Evolutionary conservation across 1,139 yeast genomes (phyloP).

Genomic region (Scheffersomyces titani): DNA sequence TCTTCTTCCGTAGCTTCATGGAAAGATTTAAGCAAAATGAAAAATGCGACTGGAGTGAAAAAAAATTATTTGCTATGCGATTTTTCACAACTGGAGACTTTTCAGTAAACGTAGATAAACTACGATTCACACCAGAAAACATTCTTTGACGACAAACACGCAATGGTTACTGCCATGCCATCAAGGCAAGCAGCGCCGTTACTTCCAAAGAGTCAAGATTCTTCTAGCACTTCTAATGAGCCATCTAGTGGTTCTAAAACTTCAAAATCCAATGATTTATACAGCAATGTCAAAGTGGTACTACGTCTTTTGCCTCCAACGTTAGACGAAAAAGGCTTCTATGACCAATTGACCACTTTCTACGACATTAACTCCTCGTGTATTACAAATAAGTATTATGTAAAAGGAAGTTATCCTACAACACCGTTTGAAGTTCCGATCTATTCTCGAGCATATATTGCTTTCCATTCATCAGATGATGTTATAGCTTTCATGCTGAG

Average conservation of each 20-base stretch:
- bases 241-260: background rate
- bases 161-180: background rate
- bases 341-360: constrained; percentile 14
- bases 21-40: background rate
- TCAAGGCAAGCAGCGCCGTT: background rate
- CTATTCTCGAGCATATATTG: constrained; percentile 31
- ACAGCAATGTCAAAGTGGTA: constrained; percentile 21
- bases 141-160: background rate
- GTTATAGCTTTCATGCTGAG: constrained; percentile 15
- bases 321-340: constrained; percentile 25
- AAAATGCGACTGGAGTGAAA: background rate
- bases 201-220: background rate
- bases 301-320: constrained; percentile 39
- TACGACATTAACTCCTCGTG: constrained; percentile 11
- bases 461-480: constrained; percentile 16
- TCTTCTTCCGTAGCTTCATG: background rate
- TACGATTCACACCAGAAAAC: background rate
- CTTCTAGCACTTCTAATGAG: background rate
- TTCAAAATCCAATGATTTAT: background rate
- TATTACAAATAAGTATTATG: constrained; percentile 27
- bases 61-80: background rate
- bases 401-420: constrained; percentile 28
- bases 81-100: background rate
- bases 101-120: background rate
- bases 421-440: constrained; percentile 27